Evolutionary conservation across 2,329 filamentous ascomycete species (phyloP), one percentile per base, ranked within the genome.

Genomic region (Penicillium hesseltinei): DNA sequence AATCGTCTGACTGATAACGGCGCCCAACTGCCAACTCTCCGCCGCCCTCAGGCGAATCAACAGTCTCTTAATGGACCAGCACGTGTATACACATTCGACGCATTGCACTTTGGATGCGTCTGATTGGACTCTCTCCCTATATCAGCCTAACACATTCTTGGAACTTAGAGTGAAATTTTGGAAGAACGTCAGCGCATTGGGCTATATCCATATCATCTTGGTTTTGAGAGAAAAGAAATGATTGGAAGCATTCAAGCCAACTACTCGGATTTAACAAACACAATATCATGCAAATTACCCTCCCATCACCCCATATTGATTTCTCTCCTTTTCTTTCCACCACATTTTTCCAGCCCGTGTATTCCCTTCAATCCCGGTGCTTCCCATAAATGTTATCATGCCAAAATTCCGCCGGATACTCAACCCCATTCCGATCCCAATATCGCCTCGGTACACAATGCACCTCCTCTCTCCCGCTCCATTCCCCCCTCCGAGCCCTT

Each of bases 11-110:
- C 74, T 54, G 69, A 77, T 60, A 65, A 63, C 29, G 63, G 67
- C n/a, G 71, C 75, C 13, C 74, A 74, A 58, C 69, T 78, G 1
- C 77, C 77, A 4, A 65, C 70, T n/a, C 59, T 77, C 42, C 73
- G 77, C 46, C 69, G 66, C 27, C 60, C 62, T 13, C 68, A 68
- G 27, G 23, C 62, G 23, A 40, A 59, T 9, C 55, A 57, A 47
- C 36, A 64, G 13, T 40, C 62, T 19, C n/a, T 59, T 17, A 61
- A 67, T 29, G 47, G 56, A 10, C 58, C 68, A 23, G 57, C 60
- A 6, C 56, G 46, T 13, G 56, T 49, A 36, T 62, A 66, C 42
- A 47, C 36, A 23, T 77, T 75, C 66, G 71, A 75, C 36, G 67
- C 74, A 23, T 72, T 72, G 40, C 75, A 77, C 51, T 31, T 61